Percentiles rank a stretch among this genome's conserved stretches.
Evolutionary conservation across 2,329 filamentous ascomycete genomes (phyloP).

Genomic region (Didymosphaeria variabile): DNA sequence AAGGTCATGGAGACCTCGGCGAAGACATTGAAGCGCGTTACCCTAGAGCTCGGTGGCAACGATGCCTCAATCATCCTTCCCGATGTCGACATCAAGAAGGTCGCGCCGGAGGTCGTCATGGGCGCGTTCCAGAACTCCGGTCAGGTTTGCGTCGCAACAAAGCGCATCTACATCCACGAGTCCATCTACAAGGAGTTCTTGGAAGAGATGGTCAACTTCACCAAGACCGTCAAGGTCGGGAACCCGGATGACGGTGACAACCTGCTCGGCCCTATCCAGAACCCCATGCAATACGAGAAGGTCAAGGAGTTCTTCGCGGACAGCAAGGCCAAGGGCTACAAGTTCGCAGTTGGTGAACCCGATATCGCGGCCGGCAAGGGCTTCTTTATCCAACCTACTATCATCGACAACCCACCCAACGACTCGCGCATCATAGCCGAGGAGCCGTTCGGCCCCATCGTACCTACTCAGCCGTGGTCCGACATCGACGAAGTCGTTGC

Average conservation of each 20-base stretch:
- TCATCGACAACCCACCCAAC: conserved; percentile 67
- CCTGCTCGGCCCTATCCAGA: conserved; percentile 69
- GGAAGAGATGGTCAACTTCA: conserved; percentile 55
- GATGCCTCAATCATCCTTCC: conserved; percentile 67
- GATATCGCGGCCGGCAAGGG: conserved; percentile 52
- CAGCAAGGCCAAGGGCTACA: conserved; percentile 62
- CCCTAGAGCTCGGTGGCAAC: conserved; percentile 70
- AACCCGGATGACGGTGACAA: conserved; percentile 53
- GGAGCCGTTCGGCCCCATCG: conserved; percentile 72
- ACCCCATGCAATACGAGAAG: conserved; percentile 70
- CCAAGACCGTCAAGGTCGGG: conserved; percentile 54
- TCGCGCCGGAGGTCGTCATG: conserved; percentile 60
- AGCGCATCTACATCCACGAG: conserved; percentile 51
- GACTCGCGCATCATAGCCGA: conserved; percentile 66
- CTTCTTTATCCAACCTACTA: conserved; percentile 68
- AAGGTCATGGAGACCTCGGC: conserved; percentile 66
- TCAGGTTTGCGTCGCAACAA: conserved; percentile 54
- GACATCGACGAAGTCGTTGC: conserved; percentile 62
- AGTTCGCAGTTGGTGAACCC: conserved; percentile 61
- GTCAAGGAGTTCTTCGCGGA: conserved; percentile 66
- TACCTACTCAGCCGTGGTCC: conserved; percentile 71
- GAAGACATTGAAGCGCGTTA: conserved; percentile 67
- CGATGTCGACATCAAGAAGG: conserved; percentile 65
- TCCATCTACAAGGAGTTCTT: conserved; percentile 51
- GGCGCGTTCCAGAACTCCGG: conserved; percentile 66